phyloP scores from a whole-genome alignment of 176 grass and related monocot species.

The Cocos nucifera region DNA sequence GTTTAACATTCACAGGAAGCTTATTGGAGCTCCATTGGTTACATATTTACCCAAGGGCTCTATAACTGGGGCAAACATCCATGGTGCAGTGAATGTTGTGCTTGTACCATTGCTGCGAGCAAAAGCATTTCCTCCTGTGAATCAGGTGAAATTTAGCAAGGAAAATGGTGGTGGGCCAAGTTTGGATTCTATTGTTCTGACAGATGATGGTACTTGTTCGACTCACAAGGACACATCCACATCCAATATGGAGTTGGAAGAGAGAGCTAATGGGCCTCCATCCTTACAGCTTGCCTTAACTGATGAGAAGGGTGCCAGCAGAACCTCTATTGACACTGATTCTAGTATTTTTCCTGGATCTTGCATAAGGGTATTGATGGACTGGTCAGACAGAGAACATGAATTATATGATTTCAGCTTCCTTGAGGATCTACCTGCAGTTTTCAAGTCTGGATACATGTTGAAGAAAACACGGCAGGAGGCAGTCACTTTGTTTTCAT shows the following conservation, averaged over 20 bases:
- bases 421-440: slow-evolving; percentile 81
- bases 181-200: slow-evolving; percentile 66
- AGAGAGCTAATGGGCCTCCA: slow-evolving; percentile 27
- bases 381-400: slow-evolving; percentile 71
- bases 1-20: slow-evolving; percentile 46
- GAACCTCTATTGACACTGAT: slow-evolving; percentile 41
- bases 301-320: slow-evolving; percentile 58
- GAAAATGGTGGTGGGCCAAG: slow-evolving; percentile 57
- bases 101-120: slow-evolving; percentile 59
- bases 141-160: slow-evolving; percentile 16
- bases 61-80: slow-evolving; percentile 47
- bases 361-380: slow-evolving; percentile 54
- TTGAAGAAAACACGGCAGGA: slow-evolving; percentile 88
- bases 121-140: slow-evolving; percentile 28
- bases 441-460: slow-evolving; percentile 73
- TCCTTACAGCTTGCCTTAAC: slow-evolving; percentile 51
- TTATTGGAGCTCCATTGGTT: slow-evolving; percentile 72
- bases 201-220: slow-evolving; percentile 32
- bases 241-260: slow-evolving; percentile 38
- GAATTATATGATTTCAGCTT: slow-evolving; percentile 56
- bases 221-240: slow-evolving; percentile 30
- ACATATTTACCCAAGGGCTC: slow-evolving; percentile 51
- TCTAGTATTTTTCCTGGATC: slow-evolving; percentile 23
- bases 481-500: slow-evolving; percentile 83
- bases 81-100: slow-evolving; percentile 41